phyloP scores from a whole-genome alignment of 495 filamentous ascomycete genomes.

The Pseudotulostoma volvatum region DNA sequence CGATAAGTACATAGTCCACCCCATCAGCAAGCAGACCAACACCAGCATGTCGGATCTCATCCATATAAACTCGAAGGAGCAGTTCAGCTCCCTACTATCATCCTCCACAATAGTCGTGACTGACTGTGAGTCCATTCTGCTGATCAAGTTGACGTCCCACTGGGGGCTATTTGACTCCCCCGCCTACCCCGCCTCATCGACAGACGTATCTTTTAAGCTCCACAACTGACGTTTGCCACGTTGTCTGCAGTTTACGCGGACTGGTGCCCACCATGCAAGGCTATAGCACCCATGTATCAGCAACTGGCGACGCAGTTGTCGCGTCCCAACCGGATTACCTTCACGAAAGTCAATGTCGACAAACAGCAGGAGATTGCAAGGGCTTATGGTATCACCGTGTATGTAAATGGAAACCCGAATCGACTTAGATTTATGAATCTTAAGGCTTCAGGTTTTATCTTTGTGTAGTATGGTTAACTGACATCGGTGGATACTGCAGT shows the following conservation, averaged over 20 bases:
- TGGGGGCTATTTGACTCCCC: background rate
- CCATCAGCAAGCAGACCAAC: too few species aligned
- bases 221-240: slow-evolving; percentile 3
- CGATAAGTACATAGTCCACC: too few species aligned
- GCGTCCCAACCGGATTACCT: slow-evolving; percentile 55
- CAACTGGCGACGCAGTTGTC: slow-evolving; percentile 57
- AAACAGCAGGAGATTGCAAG: slow-evolving; percentile 54
- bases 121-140: slow-evolving; percentile 50
- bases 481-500: too few species aligned
- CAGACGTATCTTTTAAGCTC: slow-evolving; percentile 10
- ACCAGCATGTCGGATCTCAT: slow-evolving; percentile 45
- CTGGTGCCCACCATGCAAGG: slow-evolving; percentile 75
- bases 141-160: background rate
- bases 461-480: background rate
- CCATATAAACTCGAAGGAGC: slow-evolving; percentile 50
- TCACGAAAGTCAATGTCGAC: slow-evolving; percentile 77
- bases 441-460: background rate
- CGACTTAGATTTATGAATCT: too few species aligned
- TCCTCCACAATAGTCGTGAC: slow-evolving; percentile 59
- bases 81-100: slow-evolving; percentile 52
- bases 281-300: slow-evolving; percentile 72
- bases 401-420: too few species aligned
- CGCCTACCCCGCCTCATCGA: slow-evolving; percentile 4
- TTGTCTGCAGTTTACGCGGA: slow-evolving; percentile 57
- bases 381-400: slow-evolving; percentile 58